Evolutionary conservation across 371 early-diverging fungal species (phyloP).

Genomic region (Mortierella sp.): DNA sequence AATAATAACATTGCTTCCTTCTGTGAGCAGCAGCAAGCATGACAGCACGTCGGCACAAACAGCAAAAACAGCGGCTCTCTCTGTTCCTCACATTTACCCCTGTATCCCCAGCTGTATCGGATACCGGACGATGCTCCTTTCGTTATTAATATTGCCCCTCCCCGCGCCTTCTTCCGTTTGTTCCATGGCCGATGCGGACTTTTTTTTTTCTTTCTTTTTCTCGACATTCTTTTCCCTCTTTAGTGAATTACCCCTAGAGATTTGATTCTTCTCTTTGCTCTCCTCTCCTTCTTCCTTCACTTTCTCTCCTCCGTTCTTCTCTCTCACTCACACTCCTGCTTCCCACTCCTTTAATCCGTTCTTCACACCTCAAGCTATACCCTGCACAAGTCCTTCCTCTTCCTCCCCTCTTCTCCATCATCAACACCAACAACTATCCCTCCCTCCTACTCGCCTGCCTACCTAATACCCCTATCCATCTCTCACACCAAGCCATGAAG

Average conservation of each 20-base stretch:
- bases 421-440: neutral
- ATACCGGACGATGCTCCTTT: neutral
- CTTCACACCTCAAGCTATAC: neutral
- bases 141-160: neutral
- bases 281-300: neutral
- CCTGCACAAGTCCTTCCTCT: neutral
- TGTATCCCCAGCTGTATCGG: no score
- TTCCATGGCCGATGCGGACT: slow-evolving; percentile 3
- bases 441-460: no score
- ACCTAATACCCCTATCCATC: neutral
- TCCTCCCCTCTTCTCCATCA: neutral
- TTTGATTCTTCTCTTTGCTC: neutral
- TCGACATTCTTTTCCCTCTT: neutral
- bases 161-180: neutral
- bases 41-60: no score
- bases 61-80: no score
- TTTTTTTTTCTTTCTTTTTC: neutral
- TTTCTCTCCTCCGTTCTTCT: neutral
- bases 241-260: neutral
- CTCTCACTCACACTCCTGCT: neutral
- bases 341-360: neutral
- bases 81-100: no score
- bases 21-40: neutral
- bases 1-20: no score
- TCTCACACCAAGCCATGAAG: neutral